Evolutionary conservation across 108 stramenopile species (phyloP).

Genomic region (Cyclotella choctawhatcheeana): DNA sequence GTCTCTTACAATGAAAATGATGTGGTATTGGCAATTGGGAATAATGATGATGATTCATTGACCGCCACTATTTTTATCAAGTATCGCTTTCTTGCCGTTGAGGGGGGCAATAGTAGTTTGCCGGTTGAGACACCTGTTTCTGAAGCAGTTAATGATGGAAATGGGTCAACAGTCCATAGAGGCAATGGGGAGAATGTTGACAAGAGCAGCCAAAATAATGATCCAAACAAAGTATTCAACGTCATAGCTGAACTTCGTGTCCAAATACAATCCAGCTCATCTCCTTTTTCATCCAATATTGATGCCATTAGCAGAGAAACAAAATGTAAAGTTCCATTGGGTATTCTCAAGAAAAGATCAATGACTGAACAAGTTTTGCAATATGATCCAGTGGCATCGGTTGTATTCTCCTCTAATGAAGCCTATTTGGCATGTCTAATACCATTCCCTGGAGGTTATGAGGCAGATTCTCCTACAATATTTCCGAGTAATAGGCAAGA

Average conservation of each 20-base stretch:
- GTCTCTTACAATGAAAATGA: too few relatives aligned
- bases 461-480: constrained; percentile 14
- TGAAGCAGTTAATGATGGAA: neutral
- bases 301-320: constrained; percentile 46
- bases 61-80: constrained; percentile 37
- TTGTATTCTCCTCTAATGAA: constrained; percentile 39
- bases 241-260: constrained; percentile 52
- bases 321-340: constrained; percentile 46
- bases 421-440: constrained; percentile 42
- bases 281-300: constrained; percentile 30
- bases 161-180: neutral
- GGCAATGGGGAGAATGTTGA: neutral
- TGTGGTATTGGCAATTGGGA: constrained; percentile 41
- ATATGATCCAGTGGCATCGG: constrained; percentile 31
- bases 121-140: too few relatives aligned
- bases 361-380: too few relatives aligned
- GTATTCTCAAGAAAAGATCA: constrained; percentile 26
- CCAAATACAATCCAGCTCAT: constrained; percentile 30
- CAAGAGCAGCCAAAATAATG: neutral
- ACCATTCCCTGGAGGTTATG: constrained; percentile 34
- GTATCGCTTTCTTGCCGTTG: constrained; percentile 31
- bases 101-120: neutral
- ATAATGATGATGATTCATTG: constrained; percentile 41
- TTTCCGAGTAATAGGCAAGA: neutral
- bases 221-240: constrained; percentile 5